A percentile compares a stretch with the other conserved stretches of the same genome.
Evolutionary conservation across 345 rosid genomes (phyloP).

Genomic region (Sapria himalayana): DNA sequence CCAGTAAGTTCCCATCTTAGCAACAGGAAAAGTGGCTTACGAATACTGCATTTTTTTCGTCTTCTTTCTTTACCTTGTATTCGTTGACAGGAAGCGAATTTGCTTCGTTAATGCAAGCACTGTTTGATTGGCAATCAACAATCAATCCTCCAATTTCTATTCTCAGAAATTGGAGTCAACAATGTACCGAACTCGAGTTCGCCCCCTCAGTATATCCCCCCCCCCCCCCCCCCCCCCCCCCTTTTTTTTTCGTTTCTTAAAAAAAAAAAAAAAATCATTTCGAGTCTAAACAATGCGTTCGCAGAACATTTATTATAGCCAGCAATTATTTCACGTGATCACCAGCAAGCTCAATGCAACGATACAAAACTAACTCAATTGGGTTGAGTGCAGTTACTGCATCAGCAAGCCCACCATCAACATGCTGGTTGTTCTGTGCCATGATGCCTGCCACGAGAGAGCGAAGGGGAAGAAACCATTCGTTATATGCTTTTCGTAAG

Average conservation of each 20-base stretch:
- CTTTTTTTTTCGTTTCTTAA: neutral
- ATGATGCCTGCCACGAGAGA: slow-evolving; percentile 24
- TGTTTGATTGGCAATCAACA: too few relatives aligned
- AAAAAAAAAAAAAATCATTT: neutral
- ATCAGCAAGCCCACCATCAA: slow-evolving; percentile 15
- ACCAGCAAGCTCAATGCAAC: slow-evolving; percentile 81
- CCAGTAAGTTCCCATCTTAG: too few relatives aligned
- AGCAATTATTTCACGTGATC: slow-evolving; percentile 28
- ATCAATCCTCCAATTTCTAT: too few relatives aligned
- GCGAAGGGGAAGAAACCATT: slow-evolving; percentile 80
- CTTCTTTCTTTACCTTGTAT: too few relatives aligned
- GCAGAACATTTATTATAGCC: too few relatives aligned
- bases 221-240: neutral
- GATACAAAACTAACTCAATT: slow-evolving; percentile 45
- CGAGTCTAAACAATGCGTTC: too few relatives aligned
- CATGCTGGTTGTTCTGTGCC: slow-evolving; percentile 24
- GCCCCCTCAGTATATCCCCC: neutral
- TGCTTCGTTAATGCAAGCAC: too few relatives aligned
- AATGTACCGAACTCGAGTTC: neutral
- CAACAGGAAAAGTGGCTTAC: too few relatives aligned
- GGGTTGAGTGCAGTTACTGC: slow-evolving; percentile 32
- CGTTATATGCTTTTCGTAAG: slow-evolving; percentile 35
- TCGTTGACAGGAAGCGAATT: too few relatives aligned
- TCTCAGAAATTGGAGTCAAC: neutral
- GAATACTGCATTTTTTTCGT: too few relatives aligned